Base-by-base conservation (phyloP, 306 rosid genomes). In the Mucuna pruriens region DNA sequence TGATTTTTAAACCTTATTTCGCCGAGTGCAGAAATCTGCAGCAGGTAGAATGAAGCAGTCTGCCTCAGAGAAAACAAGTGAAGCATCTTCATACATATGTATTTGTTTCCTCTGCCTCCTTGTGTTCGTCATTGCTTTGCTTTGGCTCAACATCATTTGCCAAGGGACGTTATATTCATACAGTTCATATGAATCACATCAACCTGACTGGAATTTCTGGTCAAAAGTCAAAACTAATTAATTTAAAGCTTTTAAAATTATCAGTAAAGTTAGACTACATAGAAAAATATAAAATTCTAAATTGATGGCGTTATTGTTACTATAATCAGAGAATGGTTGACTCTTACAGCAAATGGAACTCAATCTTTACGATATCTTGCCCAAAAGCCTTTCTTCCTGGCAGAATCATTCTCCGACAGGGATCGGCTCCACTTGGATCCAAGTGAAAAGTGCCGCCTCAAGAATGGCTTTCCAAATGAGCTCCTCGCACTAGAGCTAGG, bases 381-480 rank as follows among this genome's bases (percentile, higher is more conserved):
- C 97, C 94, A 92, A 61, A 92, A 90, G 76, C 94, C 89, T 79
- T 89, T 90, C 89, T 87, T 92, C 90, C 90, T 86, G 38, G 86
- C 82, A 11, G 90, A 80, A 77, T 90, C 94, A 70, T 85, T 89
- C 82, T 86, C 94, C 3, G 90, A 84, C 71, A 89, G 48, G 13
- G 94, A 82, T 65, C 91, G 83, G 75, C 80, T 85, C 90, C 93
- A 87, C 88, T 90, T 92, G 62, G 97, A 87, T 4, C 94, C 90
- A n/a, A 90, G 82, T 9, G 97, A 89, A 76, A 92, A 90, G 82
- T 89, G 97, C 52, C 88, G 83, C 84, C 83, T 90, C 85, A 89
- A 80, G 75, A 90, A 90, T 31, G 97, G 97, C 80, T 90, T 92
- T 63, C 93, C 86, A 49, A 71, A 51, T 6, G 93, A 76, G 70